A percentile compares a stretch with the other conserved stretches of the same genome.
phyloP scores from a whole-genome alignment of 495 filamentous ascomycete genomes.

The Hypoxylon fuscum region DNA sequence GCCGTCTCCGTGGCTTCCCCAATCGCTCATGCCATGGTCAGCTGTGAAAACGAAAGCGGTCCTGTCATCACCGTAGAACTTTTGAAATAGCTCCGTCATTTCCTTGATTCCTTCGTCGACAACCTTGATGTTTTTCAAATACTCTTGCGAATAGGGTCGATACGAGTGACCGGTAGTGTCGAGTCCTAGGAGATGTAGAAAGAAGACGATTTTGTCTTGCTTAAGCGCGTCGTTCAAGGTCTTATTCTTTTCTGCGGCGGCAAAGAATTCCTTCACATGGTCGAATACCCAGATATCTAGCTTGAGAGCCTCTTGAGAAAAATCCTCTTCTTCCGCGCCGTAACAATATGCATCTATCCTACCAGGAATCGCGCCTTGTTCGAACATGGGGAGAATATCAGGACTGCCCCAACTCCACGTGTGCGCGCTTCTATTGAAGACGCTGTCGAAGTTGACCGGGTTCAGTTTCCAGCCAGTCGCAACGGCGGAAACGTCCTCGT shows the following conservation, averaged over 20 bases:
- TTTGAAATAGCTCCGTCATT: slow-evolving; percentile 79
- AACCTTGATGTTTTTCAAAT: slow-evolving; percentile 91
- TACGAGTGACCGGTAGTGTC: slow-evolving; percentile 91
- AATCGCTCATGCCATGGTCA: slow-evolving; percentile 99
- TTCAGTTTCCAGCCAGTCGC: slow-evolving; percentile 99
- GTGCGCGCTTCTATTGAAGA: slow-evolving; percentile 95
- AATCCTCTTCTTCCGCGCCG: slow-evolving; percentile 86
- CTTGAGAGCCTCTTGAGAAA: slow-evolving; percentile 77
- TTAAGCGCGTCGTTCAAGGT: slow-evolving; percentile 78
- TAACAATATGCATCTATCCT: slow-evolving; percentile 87
- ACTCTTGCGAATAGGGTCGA: slow-evolving; percentile 94
- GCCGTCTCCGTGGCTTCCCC: slow-evolving; percentile 96
- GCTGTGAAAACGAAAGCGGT: slow-evolving; percentile 98
- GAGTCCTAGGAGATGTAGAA: slow-evolving; percentile 93
- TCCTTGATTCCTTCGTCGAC: slow-evolving; percentile 90
- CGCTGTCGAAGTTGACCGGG: slow-evolving; percentile 97
- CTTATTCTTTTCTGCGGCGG: slow-evolving; percentile 75
- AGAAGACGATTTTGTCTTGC: slow-evolving; percentile 92
- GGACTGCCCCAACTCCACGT: slow-evolving; percentile 99
- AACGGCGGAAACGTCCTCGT: slow-evolving; percentile 98
- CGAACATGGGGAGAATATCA: slow-evolving; percentile 97
- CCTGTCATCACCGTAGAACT: slow-evolving; percentile 91
- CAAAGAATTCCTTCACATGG: slow-evolving; percentile 85
- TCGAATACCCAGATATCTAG: slow-evolving; percentile 98
- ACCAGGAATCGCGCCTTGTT: slow-evolving; percentile 88